Conservation (phyloP, 2,329 filamentous ascomycete species). For the Curvularia sp. region DNA sequence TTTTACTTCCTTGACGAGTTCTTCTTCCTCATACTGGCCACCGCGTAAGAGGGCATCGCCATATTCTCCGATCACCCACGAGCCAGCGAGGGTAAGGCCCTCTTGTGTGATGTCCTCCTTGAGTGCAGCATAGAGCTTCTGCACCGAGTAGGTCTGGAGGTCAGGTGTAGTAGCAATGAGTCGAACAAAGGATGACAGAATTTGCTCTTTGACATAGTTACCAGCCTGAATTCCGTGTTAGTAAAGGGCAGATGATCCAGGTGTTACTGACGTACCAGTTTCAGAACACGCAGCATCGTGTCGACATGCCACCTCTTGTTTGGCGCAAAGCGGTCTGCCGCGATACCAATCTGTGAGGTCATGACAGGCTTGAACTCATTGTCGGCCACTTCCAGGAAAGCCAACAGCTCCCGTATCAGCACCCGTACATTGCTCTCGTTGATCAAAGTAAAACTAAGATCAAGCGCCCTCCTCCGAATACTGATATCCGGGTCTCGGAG, state of each 20-base stretch:
- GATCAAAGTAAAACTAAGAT: conserved; percentile 97
- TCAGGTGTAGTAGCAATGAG: conserved; percentile 94
- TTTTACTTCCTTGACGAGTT: conserved; percentile 80
- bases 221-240: conserved; percentile 65
- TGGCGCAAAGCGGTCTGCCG: conserved; percentile 92
- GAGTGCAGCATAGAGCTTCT: conserved; percentile 88
- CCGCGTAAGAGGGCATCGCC: conserved; percentile 88
- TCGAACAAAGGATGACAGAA: conserved; percentile 93
- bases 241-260: not conserved
- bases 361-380: conserved; percentile 99
- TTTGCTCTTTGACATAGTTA: conserved; percentile 97
- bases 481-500: conserved; percentile 97
- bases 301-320: conserved; percentile 99
- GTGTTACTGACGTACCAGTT: conserved; percentile 59
- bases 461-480: conserved; percentile 91
- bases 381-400: conserved; percentile 95
- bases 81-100: conserved; percentile 87
- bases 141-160: conserved; percentile 93
- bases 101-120: conserved; percentile 99
- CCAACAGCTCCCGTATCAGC: conserved; percentile 88
- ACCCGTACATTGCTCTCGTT: conserved; percentile 96
- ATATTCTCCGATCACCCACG: conserved; percentile 98
- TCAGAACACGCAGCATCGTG: conserved; percentile 93
- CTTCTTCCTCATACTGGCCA: conserved; percentile 92
- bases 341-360: conserved; percentile 97